Base-by-base conservation (phyloP, 495 filamentous ascomycete genomes). In the Bombardia bombarda region DNA sequence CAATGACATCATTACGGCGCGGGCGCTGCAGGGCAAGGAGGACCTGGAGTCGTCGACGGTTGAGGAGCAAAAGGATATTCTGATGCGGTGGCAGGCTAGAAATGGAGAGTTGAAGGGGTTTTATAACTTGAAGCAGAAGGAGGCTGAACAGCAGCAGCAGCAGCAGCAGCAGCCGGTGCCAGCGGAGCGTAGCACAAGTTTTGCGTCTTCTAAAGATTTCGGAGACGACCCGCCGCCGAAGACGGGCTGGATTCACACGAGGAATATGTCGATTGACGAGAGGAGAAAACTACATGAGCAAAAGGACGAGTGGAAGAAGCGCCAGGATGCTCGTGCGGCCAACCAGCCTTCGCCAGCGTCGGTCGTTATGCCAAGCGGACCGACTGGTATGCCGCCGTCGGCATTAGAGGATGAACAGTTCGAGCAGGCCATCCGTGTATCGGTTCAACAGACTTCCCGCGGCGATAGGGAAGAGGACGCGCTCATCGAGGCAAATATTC, bases 1-100 rank as follows among this genome's bases (percentile, higher is more conserved):
- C 12, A 84, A 80, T 45, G 85, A 87, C 41, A 85, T 90, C 37
- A 70, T 87, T 26, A 72, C 83, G 1, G 77, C 84, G 20, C 72
- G 87, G 4, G 83, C 84, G 21, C 61, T 77, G 10, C 84, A 90
- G 57, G 86, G 87, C 3, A 71, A 79, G 34, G 73, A 80, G 36
- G 83, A 90, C 18, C 69, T 70, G 35, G 57, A 63, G 10, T 45
- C 43, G 3, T 53, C 71, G 3, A 71, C 71, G 1, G 44, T 46
- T 3, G 70, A 71, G 45, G 78, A 87, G 61, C 66, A 74, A 9
- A 60, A 55, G 12, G 76, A 79, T 43, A 71, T 86, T 4, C 50
- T 84, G 16, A 56, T 43, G 8, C 62, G 74, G 10, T 87, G 83
- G 83, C 60, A 73, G 13, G 52, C 52, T 13, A 57, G 72, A 25